phyloP scores from a whole-genome alignment of 805 yeast genomes.

The Metschnikowia proteae region DNA sequence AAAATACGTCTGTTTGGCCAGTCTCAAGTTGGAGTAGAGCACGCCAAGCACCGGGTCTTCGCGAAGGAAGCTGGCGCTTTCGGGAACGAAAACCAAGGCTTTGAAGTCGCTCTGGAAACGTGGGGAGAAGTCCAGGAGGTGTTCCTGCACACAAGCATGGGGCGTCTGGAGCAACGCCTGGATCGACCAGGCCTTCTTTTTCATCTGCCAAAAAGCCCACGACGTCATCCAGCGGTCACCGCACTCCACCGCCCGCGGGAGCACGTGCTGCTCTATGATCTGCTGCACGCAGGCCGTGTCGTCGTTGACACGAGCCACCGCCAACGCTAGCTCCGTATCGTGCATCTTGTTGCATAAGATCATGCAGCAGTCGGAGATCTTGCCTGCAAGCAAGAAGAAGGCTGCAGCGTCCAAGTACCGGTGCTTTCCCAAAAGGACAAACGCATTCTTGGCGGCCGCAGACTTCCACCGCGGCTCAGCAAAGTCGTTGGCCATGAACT shows the following conservation, averaged over 20 bases:
- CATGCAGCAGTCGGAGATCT: slow-evolving; percentile 71
- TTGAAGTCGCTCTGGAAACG: slow-evolving; percentile 15
- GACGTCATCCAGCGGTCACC: slow-evolving; percentile 81
- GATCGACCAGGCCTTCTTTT: slow-evolving; percentile 42
- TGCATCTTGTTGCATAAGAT: slow-evolving; percentile 64
- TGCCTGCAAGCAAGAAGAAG: slow-evolving; percentile 76
- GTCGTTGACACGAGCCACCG: slow-evolving; percentile 71
- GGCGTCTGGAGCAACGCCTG: slow-evolving; percentile 64
- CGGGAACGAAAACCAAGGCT: slow-evolving; percentile 13
- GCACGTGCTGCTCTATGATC: slow-evolving; percentile 46
- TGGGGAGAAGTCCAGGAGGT: slow-evolving; percentile 22
- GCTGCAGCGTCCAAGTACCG: slow-evolving; percentile 83
- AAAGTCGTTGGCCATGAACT: slow-evolving; percentile 75
- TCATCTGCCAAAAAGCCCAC: slow-evolving; percentile 72
- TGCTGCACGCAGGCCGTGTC: slow-evolving; percentile 27
- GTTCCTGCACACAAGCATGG: slow-evolving; percentile 23
- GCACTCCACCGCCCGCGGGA: slow-evolving; percentile 54
- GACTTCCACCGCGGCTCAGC: slow-evolving; percentile 70
- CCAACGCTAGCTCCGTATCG: slow-evolving; percentile 73
- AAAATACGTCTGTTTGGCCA: slow-evolving; percentile 46
- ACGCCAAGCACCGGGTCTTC: slow-evolving; percentile 82
- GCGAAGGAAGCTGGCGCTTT: slow-evolving; percentile 43
- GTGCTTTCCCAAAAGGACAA: slow-evolving; percentile 84
- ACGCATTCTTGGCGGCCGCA: slow-evolving; percentile 92
- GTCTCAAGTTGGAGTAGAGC: slow-evolving; percentile 60